Conservation (phyloP, 2,329 filamentous ascomycete genomes). For the Blumeria graminis region DNA sequence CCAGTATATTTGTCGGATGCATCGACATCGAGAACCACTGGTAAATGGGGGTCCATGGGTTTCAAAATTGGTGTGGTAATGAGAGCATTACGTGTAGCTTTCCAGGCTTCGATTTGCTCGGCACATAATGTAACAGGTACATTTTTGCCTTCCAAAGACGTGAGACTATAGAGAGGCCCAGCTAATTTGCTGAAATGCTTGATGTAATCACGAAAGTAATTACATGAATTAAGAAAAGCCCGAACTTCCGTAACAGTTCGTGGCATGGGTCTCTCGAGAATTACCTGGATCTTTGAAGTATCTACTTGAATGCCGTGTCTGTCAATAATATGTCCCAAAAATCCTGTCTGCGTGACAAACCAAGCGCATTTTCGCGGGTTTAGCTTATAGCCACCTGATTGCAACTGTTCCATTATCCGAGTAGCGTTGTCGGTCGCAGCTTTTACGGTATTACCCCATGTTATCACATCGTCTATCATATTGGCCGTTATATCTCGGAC, state of each 20-base stretch:
- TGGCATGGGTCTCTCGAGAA: neutral
- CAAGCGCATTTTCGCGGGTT: neutral
- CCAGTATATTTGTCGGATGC: neutral
- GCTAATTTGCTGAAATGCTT: neutral
- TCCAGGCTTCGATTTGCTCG: neutral
- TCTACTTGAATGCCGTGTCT: neutral
- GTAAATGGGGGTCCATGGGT: neutral
- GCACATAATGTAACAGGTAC: neutral
- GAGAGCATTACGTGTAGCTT: neutral
- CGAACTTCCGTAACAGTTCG: neutral
- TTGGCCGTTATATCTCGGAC: neutral
- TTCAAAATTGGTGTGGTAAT: neutral
- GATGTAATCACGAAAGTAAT: neutral
- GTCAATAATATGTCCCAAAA: neutral
- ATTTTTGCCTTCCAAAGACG: neutral
- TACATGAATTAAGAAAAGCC: neutral
- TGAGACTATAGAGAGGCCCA: neutral
- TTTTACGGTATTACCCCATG: neutral
- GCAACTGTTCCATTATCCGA: neutral
- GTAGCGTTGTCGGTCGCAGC: neutral
- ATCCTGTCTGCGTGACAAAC: neutral
- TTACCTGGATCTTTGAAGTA: neutral
- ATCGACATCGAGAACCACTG: neutral
- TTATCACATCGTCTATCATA: neutral
- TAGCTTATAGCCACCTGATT: neutral